Conservation (phyloP, 345 rosid genomes). For the Eutrema heterophyllum region DNA sequence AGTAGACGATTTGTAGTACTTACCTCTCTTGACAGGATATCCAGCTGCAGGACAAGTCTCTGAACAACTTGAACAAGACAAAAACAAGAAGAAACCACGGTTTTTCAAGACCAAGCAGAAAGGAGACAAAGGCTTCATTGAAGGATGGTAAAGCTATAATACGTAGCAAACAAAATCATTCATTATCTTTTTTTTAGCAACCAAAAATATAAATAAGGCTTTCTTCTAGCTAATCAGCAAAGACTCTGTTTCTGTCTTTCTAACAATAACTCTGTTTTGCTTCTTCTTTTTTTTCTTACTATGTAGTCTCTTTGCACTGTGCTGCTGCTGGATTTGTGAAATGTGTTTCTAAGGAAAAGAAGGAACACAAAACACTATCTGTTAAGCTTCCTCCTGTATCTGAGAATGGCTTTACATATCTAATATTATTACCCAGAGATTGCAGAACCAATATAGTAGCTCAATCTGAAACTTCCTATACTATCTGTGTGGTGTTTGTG, state of each 20-base stretch:
- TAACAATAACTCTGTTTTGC: neutral
- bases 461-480: neutral
- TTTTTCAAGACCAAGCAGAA: conserved; percentile 22
- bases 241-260: neutral
- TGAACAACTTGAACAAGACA: conserved; percentile 8
- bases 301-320: conserved; percentile 32
- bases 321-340: conserved; percentile 37
- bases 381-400: neutral
- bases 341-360: conserved; percentile 25
- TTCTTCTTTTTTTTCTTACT: neutral
- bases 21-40: conserved; percentile 21
- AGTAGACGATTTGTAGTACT: conserved; percentile 2
- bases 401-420: neutral
- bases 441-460: neutral
- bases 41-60: conserved; percentile 17
- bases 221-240: neutral
- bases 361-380: neutral
- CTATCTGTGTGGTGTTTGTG: conserved; percentile 5
- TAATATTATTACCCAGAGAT: neutral
- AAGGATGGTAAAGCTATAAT: conserved; percentile 28
- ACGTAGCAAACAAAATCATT: neutral
- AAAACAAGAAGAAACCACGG: conserved; percentile 10
- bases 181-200: neutral
- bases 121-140: conserved; percentile 37
- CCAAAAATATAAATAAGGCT: neutral